Evolutionary conservation across 2,329 filamentous ascomycete species (phyloP), one percentile per base, ranked within the genome.

Genomic region (Blastomyces gilchristii): DNA sequence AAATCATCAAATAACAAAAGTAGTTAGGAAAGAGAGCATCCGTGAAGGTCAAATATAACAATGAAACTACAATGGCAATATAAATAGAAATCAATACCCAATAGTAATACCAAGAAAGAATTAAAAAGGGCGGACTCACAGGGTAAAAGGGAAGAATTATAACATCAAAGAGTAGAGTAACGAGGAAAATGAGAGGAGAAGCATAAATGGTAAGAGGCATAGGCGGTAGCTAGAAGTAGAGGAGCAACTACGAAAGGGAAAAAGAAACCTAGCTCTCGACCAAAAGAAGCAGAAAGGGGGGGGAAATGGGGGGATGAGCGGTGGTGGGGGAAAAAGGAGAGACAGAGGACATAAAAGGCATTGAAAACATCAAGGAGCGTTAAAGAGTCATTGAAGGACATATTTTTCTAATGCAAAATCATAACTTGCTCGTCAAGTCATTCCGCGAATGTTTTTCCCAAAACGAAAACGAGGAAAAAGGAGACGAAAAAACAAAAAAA

Each of bases 51-150:
- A 16, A 43, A 43, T 43, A 43, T 14, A 43, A 43, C 25, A 14
- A 25, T 22, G 16, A 41, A 18, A 57, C 5, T 31, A 57, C n/a
- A 22, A 22, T 14, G 52, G 7, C 7, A 25, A 57, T 41, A 11
- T 6, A 41, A 57, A 54, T 54, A n/a, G 12, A 2, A 25, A 57
- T 41, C 28, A 57, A 41, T 57, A 57, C 9, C 34, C 18, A 25
- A 41, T 37, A 57, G 4, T 57, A 57, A 57, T 57, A 57, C 53
- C 53, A 57, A 22, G 34, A 25, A 34, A 57, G 31, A 41, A 57
- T 18, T n/a, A 54, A 54, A 34, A 37, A 37, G 37, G 18, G 18
- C 14, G 5, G 25, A 37, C 25, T 34, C 4, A 12, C 16, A 53
- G 28, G 34, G 18, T n/a, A 7, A 54, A 34, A 54, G 18, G n/a